These are phyloP conservation scores for Phytophthora citrophthora DNA, from an alignment of 352 stramenopile species.

Conservation along the genomic window DNA sequence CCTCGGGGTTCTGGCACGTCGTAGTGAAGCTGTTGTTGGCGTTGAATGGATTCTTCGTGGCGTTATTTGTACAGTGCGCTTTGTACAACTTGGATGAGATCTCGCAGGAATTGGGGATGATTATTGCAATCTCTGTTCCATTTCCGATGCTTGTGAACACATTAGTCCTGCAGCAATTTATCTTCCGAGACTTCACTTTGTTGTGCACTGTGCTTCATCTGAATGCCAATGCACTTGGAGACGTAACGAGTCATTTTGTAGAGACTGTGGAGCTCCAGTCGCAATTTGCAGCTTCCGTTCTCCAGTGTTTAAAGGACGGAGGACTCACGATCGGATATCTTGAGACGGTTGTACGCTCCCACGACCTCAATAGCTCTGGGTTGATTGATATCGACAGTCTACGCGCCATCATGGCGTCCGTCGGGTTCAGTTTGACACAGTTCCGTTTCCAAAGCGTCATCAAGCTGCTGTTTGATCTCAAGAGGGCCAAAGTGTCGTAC, in stretches of 20 bases:
- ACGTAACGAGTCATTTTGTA: conserved; percentile 59
- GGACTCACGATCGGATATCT: conserved; percentile 34
- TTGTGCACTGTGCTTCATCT: conserved; percentile 56
- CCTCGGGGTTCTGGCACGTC: conserved; percentile 61
- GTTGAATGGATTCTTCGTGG: conserved; percentile 67
- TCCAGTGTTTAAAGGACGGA: conserved; percentile 23
- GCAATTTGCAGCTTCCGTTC: conserved; percentile 46
- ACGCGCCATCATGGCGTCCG: conserved; percentile 34
- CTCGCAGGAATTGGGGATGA: conserved; percentile 33
- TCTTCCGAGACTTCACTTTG: conserved; percentile 62
- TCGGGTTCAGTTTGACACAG: conserved; percentile 55
- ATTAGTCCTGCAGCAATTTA: conserved; percentile 54
- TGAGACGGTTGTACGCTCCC: conserved; percentile 22
- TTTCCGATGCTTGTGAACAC: conserved; percentile 53
- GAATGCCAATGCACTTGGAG: conserved; percentile 49
- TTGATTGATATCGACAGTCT: conserved; percentile 48
- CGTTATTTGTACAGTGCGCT: conserved; percentile 62
- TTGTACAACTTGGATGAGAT: conserved; percentile 48
- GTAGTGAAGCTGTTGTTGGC: conserved; percentile 55
- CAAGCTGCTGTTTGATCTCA: conserved; percentile 52
- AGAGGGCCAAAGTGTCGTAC: conserved; percentile 45
- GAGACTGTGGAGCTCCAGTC: conserved; percentile 56
- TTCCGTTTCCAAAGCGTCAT: conserved; percentile 65
- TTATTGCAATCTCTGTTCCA: conserved; percentile 35
- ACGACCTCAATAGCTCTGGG: conserved; percentile 35